phyloP scores from a whole-genome alignment of 2,329 filamentous ascomycete genomes.

The Colletotrichum plurivorum region DNA sequence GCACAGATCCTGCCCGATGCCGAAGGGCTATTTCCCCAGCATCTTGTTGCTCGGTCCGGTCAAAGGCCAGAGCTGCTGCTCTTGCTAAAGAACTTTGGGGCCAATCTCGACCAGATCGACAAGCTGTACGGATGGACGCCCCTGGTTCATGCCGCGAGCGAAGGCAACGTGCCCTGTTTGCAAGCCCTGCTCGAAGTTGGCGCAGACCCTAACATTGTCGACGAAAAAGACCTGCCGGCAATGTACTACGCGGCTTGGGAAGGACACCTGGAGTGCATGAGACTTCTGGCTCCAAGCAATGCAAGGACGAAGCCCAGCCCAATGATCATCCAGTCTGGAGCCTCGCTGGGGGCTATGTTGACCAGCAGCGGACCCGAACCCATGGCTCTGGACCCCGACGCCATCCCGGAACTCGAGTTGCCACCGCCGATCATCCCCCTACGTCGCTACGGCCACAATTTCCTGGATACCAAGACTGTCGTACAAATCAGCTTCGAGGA shows the following conservation, averaged over 20 bases:
- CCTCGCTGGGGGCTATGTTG: slow-evolving; percentile 57
- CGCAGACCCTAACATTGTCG: slow-evolving; percentile 83
- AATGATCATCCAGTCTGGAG: slow-evolving; percentile 57
- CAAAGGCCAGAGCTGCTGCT: slow-evolving; percentile 84
- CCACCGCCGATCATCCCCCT: slow-evolving; percentile 97
- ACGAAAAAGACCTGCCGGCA: slow-evolving; percentile 93
- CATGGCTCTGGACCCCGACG: slow-evolving; percentile 84
- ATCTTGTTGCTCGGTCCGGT: slow-evolving; percentile 91
- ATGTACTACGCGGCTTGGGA: slow-evolving; percentile 99
- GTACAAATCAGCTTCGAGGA: slow-evolving; percentile 93
- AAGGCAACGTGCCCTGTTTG: slow-evolving; percentile 92
- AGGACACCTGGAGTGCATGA: slow-evolving; percentile 95
- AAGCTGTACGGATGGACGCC: slow-evolving; percentile 99
- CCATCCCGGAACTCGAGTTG: slow-evolving; percentile 91
- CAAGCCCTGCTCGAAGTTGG: slow-evolving; percentile 84
- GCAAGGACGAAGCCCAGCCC: slow-evolving; percentile 59
- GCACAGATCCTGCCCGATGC: slow-evolving; percentile 92
- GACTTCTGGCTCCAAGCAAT: slow-evolving; percentile 78
- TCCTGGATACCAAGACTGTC: slow-evolving; percentile 97
- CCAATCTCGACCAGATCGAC: slow-evolving; percentile 91
- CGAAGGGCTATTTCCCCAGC: slow-evolving; percentile 96
- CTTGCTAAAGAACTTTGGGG: slow-evolving; percentile 86
- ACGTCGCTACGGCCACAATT: slow-evolving; percentile 96
- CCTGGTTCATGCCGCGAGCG: slow-evolving; percentile 94
- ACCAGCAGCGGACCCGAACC: slow-evolving; percentile 67